These are phyloP conservation scores for Powellomyces hirtus DNA, from an alignment of 192 early-diverging fungal genomes.

Conservation along the genomic window DNA sequence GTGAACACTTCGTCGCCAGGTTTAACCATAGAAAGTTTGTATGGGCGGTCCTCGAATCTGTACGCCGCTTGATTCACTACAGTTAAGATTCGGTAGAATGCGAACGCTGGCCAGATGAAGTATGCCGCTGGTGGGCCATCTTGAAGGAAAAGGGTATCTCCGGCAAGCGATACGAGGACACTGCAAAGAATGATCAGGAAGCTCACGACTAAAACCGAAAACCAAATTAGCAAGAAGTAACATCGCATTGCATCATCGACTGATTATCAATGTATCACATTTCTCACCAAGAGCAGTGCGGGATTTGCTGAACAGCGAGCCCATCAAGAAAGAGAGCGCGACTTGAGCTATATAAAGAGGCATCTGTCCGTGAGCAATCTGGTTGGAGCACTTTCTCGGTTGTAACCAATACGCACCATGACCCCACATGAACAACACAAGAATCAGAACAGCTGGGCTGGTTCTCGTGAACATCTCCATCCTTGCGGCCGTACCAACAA, in stretches of 20 bases:
- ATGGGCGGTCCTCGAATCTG: slow-evolving; percentile 48
- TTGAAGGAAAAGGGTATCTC: slow-evolving; percentile 46
- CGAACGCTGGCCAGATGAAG: slow-evolving; percentile 76
- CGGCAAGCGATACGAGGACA: slow-evolving; percentile 61
- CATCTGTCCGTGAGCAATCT: background rate
- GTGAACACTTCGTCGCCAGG: slow-evolving; percentile 54
- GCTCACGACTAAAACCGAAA: slow-evolving; percentile 45
- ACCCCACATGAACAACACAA: slow-evolving; percentile 70
- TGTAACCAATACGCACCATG: no score
- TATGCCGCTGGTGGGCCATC: slow-evolving; percentile 36
- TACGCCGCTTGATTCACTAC: slow-evolving; percentile 54
- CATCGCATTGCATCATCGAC: no score
- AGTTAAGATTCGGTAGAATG: slow-evolving; percentile 63
- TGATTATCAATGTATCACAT: no score
- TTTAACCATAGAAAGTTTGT: slow-evolving; percentile 49
- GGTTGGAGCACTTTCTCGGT: background rate
- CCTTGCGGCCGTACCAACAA: slow-evolving; percentile 51
- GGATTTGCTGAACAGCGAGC: slow-evolving; percentile 59
- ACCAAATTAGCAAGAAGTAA: no score
- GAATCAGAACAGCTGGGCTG: slow-evolving; percentile 42
- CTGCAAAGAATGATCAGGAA: slow-evolving; percentile 67
- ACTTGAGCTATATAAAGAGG: slow-evolving; percentile 28
- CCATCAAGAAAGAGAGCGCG: slow-evolving; percentile 62
- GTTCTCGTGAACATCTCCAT: slow-evolving; percentile 67
- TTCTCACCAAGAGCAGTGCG: slow-evolving; percentile 49